A percentile compares a stretch with the other conserved stretches of the same genome.
These are phyloP conservation scores for Trichoderma virens DNA, from an alignment of 495 filamentous ascomycete genomes.

Conservation along the genomic window DNA sequence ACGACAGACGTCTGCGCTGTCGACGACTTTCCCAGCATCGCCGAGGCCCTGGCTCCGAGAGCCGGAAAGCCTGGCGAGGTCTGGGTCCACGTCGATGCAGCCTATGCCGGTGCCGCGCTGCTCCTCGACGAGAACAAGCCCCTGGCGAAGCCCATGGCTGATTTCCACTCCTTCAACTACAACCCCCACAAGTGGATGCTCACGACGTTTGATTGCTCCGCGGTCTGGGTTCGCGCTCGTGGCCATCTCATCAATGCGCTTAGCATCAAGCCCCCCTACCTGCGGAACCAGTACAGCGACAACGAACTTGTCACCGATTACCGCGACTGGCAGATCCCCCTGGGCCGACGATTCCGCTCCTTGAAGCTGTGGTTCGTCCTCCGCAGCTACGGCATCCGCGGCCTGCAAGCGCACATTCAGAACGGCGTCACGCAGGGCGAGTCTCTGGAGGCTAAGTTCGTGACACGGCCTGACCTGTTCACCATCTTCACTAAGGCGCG, in stretches of 20 bases:
- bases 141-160: conserved; percentile 51
- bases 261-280: conserved; percentile 75
- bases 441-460: conserved; percentile 48
- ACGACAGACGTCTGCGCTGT: conserved; percentile 84
- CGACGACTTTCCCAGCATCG: conserved; percentile 71
- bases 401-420: conserved; percentile 66
- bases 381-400: conserved; percentile 72
- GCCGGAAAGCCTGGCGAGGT: conserved; percentile 33
- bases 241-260: conserved; percentile 69
- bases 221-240: conserved; percentile 69
- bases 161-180: conserved; percentile 82
- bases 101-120: conserved; percentile 82
- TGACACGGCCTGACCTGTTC: conserved; percentile 60
- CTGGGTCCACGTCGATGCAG: conserved; percentile 96
- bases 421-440: conserved; percentile 61
- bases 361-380: conserved; percentile 98
- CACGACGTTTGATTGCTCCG: conserved; percentile 88
- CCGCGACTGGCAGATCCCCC: conserved; percentile 94
- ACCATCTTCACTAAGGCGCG: conserved; percentile 65
- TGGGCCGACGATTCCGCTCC: conserved; percentile 83
- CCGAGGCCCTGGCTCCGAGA: conserved; percentile 52
- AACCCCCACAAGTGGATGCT: conserved; percentile 99
- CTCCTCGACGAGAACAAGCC: conserved; percentile 69
- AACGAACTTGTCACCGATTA: conserved; percentile 89
- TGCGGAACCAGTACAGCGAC: conserved; percentile 71